Conservation (phyloP, 1,284 basidiomycete genomes). For the Earliella scabrosa region DNA sequence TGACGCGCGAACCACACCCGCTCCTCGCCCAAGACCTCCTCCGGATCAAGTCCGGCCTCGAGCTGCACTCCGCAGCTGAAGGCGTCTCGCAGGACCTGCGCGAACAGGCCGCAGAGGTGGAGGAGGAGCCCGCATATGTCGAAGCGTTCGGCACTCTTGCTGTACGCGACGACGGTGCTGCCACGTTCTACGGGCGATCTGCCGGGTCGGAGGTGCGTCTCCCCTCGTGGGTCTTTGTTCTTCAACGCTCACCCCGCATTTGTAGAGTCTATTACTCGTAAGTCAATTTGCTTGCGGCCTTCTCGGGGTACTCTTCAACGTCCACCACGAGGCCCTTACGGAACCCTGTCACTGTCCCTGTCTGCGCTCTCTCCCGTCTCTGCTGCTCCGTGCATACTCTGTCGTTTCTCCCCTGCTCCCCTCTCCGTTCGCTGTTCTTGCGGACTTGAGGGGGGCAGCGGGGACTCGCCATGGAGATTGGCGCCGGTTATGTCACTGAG, state of each 20-base stretch:
- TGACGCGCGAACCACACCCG: constrained; percentile 57
- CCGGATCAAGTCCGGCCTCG: constrained; percentile 56
- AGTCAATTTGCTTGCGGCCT: not conserved
- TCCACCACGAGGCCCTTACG: no score
- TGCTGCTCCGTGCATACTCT: not conserved
- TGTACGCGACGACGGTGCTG: constrained; percentile 61
- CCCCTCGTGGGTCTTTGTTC: not conserved
- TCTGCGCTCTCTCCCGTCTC: no score
- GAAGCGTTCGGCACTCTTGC: constrained; percentile 61
- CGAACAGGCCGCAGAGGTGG: constrained; percentile 11
- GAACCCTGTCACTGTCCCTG: no score
- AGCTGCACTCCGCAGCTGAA: constrained; percentile 32
- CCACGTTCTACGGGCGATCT: constrained; percentile 70
- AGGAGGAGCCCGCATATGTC: constrained; percentile 28
- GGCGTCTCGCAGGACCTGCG: not conserved
- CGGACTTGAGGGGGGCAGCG: not conserved
- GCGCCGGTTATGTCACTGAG: not conserved
- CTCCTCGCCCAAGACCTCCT: constrained; percentile 62
- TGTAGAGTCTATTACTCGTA: not conserved
- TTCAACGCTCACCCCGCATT: no score
- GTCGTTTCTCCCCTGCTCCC: not conserved
- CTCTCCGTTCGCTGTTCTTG: no score
- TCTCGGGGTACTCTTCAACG: no score
- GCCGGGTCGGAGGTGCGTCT: constrained; percentile 53
- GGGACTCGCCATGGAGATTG: not conserved